Evolutionary conservation across 2,329 filamentous ascomycete species (phyloP), one percentile per base, ranked within the genome.

Genomic region (Ophiostoma perfectum): DNA sequence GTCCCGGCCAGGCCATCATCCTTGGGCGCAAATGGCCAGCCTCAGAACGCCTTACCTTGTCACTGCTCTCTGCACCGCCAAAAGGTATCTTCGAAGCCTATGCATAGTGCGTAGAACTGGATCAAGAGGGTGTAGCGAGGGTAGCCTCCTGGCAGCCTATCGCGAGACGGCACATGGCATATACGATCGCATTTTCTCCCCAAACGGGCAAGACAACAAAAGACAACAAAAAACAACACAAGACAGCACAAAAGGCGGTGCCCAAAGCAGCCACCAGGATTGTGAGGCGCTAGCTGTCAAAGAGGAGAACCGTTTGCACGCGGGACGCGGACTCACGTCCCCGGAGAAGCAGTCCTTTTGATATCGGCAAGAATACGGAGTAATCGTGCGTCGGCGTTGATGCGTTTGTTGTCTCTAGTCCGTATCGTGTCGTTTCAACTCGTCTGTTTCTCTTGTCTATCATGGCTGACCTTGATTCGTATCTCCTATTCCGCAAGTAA

Each of bases 211-310:
- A 39, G 7, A 62, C 12, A 45, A 45, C 5, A 12, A 45, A 45
- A 45, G 8, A 45, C 9, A 45, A 45, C 9, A 8, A 45, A 44
- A 45, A 45, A 45, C 9, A 44, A 4, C 42, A 44, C 8, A 12
- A 45, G 42, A n/a, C 11, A 58, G 52, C 18, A 58, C 12, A 58
- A 58, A 39, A 4, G 55, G 6, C 27, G 55, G 55, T 38, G 55
- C 55, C 55, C 55, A 60, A 60, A 36, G 55, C 55, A 60, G 55
- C 55, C 55, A 60, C 55, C 55, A 60, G n/a, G 27, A 27, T 12
- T 12, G 27, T 14, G 12, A 55, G 7, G 52, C 11, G 55, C 55
- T 60, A 27, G 55, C 27, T 27, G 55, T 27, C 27, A 27, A 27
- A 27, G 27, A 27, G 27, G 27, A 27, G 27, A 27, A 27, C 27